phyloP scores from a whole-genome alignment of 139 green algal species.

The Chlorella vulgaris region DNA sequence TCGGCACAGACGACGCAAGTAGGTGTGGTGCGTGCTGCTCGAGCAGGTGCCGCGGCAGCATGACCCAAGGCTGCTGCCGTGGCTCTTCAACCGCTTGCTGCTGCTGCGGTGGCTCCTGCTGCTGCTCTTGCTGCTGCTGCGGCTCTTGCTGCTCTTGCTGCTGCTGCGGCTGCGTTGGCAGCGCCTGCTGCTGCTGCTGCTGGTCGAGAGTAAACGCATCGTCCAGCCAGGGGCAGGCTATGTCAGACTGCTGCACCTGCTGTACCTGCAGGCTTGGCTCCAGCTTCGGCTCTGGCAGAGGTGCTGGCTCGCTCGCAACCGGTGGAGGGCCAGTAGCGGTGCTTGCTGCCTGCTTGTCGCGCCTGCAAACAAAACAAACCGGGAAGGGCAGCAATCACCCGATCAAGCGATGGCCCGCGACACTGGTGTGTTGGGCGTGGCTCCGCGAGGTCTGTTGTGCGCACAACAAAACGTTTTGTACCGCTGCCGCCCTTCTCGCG shows the following conservation, averaged over 20 bases:
- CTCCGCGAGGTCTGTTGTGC: no score
- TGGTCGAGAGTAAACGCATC: background rate
- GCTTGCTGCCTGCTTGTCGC: conserved; percentile 30
- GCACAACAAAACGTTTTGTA: no score
- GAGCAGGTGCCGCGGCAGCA: conserved; percentile 19
- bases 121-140: background rate
- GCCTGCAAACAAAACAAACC: background rate
- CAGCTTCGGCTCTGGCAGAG: background rate
- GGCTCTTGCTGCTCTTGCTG: background rate
- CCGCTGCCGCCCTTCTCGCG: no score
- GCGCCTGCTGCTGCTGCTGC: background rate
- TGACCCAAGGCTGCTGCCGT: conserved; percentile 2
- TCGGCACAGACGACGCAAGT: background rate
- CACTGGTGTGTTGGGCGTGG: no score
- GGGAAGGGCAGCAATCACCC: no score
- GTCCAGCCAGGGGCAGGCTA: background rate
- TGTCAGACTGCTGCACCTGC: background rate
- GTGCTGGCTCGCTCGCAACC: background rate
- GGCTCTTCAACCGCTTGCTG: background rate
- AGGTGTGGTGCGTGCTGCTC: conserved; percentile 29
- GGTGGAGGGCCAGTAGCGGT: background rate
- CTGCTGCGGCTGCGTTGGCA: background rate
- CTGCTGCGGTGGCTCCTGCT: background rate
- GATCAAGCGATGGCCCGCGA: no score
- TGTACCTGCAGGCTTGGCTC: background rate